A percentile compares a stretch with the other conserved stretches of the same genome.
Evolutionary conservation across 176 grass and related monocot species (phyloP).

Genomic region (Ampelocalamus luodianensis): DNA sequence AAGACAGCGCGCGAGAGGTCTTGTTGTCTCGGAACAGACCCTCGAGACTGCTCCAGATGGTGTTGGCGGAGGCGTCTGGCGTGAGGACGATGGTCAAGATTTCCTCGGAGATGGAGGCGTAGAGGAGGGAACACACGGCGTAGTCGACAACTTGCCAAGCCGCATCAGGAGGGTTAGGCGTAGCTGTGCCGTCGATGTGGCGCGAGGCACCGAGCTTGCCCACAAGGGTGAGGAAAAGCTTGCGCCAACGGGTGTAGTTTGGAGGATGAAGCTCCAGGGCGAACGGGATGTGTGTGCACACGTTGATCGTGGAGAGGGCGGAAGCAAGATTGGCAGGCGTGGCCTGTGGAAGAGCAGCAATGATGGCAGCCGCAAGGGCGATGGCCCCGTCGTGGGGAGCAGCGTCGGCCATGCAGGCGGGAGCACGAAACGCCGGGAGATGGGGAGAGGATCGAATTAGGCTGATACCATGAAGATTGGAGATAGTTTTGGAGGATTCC

Average conservation of each 20-base stretch:
- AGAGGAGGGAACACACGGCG: neutral
- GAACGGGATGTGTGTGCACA: neutral
- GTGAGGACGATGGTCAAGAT: neutral
- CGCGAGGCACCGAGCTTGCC: neutral
- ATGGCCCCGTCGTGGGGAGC: no score
- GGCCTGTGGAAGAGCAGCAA: no score
- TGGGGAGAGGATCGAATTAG: no score
- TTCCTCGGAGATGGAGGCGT: neutral
- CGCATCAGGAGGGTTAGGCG: neutral
- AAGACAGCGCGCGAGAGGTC: neutral
- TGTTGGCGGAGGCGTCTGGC: rapidly evolving
- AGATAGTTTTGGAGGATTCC: no score
- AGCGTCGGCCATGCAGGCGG: no score
- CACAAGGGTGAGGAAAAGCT: neutral
- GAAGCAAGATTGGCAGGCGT: neutral
- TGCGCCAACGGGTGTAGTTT: neutral
- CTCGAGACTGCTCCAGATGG: neutral
- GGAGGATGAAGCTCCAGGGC: neutral
- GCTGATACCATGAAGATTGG: no score
- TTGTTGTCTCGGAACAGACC: neutral
- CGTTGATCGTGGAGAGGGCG: neutral
- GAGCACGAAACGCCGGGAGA: no score
- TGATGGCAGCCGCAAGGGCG: no score
- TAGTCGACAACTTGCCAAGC: neutral
- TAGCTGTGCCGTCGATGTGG: neutral